phyloP scores from a whole-genome alignment of 441 rosid genomes.

The Euphorbia schlechtendalii region DNA sequence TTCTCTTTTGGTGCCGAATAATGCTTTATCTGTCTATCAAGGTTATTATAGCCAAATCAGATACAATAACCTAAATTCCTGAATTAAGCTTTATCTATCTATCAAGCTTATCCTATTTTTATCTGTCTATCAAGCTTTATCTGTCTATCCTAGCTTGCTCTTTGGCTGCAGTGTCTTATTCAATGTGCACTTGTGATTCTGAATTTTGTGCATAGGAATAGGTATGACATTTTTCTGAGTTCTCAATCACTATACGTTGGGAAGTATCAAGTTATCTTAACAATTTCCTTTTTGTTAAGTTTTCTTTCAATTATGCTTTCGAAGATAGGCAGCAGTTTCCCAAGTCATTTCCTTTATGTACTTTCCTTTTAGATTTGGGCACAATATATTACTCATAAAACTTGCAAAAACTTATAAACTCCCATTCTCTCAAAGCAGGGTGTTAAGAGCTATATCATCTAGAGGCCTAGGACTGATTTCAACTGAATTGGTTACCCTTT shows the following conservation, averaged over 20 bases:
- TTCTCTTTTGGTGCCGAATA: too few species aligned
- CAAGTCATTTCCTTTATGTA: constrained; percentile 44
- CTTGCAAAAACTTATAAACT: constrained; percentile 58
- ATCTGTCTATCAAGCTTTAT: too few species aligned
- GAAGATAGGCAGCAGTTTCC: constrained; percentile 43
- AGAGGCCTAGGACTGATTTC: constrained; percentile 90
- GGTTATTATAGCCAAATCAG: too few species aligned
- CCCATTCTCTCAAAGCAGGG: constrained; percentile 93
- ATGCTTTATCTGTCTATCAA: too few species aligned
- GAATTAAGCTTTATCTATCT: too few species aligned
- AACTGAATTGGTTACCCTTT: too few species aligned
- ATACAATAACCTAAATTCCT: too few species aligned
- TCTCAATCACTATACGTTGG: constrained; percentile 8
- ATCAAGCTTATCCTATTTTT: too few species aligned
- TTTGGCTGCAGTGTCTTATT: not conserved
- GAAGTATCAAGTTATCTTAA: constrained; percentile 6
- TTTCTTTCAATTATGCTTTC: constrained; percentile 35
- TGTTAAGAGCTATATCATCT: constrained; percentile 78
- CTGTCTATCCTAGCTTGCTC: too few species aligned
- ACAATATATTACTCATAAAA: constrained; percentile 34
- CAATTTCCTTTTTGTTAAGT: constrained; percentile 15
- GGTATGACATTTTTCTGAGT: constrained; percentile 5
- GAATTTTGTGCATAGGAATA: not conserved
- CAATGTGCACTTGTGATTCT: not conserved
- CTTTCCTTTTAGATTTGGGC: constrained; percentile 49